Conservation (phyloP, 2,329 filamentous ascomycete genomes). For the Microdochium paspali region DNA sequence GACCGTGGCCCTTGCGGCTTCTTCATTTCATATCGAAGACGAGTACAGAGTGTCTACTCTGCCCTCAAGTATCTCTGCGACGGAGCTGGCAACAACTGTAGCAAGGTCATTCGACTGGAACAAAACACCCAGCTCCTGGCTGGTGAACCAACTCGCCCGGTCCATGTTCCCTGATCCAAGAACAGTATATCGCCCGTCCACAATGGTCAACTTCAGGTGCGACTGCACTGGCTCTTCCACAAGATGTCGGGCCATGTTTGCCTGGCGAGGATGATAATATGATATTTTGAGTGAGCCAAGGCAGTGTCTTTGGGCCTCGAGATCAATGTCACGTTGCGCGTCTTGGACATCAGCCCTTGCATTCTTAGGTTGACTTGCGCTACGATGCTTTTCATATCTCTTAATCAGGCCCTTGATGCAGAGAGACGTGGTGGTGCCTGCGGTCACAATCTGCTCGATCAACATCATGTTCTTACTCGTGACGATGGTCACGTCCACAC, state of each 20-base stretch:
- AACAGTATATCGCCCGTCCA: conserved; percentile 59
- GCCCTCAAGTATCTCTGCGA: conserved; percentile 21
- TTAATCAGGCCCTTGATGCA: conserved; percentile 52
- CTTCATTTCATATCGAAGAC: conserved; percentile 1
- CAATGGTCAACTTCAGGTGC: conserved; percentile 68
- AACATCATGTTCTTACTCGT: conserved; percentile 66
- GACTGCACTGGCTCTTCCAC: conserved; percentile 57
- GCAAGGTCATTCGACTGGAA: conserved; percentile 31
- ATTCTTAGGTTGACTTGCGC: conserved; percentile 9
- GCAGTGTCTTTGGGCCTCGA: conserved; percentile 30
- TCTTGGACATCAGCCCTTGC: background rate
- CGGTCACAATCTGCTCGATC: conserved; percentile 71
- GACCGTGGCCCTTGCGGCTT: too few relatives aligned
- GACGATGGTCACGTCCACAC: conserved; percentile 58
- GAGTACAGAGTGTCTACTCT: conserved; percentile 21
- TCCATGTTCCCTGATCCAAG: conserved; percentile 80
- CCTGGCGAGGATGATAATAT: conserved; percentile 39
- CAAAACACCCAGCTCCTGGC: conserved; percentile 68
- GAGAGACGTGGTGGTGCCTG: conserved; percentile 61
- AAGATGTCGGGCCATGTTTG: conserved; percentile 5
- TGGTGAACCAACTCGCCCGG: conserved; percentile 78
- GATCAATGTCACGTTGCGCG: conserved; percentile 17
- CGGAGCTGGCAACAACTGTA: conserved; percentile 14
- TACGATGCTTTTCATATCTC: conserved; percentile 29
- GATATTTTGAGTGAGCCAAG: conserved; percentile 46